Evolutionary conservation across 2,329 filamentous ascomycete species (phyloP).

Genomic region (Aspergillus eucalypticola): DNA sequence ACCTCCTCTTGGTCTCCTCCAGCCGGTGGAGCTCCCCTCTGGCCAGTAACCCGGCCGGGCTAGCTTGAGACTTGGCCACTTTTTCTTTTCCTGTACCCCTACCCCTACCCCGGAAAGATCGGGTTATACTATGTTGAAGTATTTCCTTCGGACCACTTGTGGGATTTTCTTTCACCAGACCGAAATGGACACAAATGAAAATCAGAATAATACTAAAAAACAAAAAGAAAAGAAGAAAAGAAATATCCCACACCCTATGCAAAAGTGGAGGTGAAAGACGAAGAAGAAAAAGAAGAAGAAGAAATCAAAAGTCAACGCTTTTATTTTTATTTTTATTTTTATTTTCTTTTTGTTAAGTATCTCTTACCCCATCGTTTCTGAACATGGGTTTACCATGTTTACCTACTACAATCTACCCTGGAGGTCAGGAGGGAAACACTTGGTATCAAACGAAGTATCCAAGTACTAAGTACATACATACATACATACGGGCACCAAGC

Average conservation of each 20-base stretch:
- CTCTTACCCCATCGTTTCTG: neutral
- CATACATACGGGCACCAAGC: conserved; percentile 3
- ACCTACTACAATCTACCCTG: neutral
- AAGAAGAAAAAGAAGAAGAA: neutral
- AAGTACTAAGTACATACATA: conserved; percentile 12
- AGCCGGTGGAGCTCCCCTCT: neutral
- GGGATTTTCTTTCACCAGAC: neutral
- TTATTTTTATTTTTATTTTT: conserved; percentile 8
- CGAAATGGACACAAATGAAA: neutral
- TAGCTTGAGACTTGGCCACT: neutral
- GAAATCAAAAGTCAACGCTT: neutral
- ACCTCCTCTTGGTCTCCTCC: neutral
- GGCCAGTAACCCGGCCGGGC: neutral
- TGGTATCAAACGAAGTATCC: conserved; percentile 6
- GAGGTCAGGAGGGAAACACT: neutral
- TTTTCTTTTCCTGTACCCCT: neutral
- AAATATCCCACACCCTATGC: neutral
- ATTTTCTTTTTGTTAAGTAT: conserved; percentile 5
- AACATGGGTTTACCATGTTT: neutral
- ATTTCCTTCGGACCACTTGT: neutral
- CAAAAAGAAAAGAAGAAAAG: neutral
- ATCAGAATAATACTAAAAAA: neutral
- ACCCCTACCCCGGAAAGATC: conserved; percentile 1
- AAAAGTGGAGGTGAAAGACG: neutral
- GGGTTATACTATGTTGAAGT: neutral